Conservation (phyloP, 2,329 filamentous ascomycete genomes). For the Talaromyces funiculosus region DNA sequence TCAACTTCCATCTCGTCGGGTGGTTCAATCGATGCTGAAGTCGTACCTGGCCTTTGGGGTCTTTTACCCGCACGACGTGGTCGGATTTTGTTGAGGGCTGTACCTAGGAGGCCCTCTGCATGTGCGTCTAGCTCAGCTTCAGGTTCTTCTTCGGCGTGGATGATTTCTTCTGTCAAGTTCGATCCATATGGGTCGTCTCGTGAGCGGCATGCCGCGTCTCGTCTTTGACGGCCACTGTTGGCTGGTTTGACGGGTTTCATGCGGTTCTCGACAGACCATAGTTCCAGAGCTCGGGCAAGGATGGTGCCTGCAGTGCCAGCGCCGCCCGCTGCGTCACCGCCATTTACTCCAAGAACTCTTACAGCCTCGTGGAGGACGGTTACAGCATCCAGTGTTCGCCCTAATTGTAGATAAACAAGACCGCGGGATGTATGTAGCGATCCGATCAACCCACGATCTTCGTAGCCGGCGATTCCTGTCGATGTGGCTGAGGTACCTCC, state of each 20-base stretch:
- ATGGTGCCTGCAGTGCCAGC: conserved; percentile 44
- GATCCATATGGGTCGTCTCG: conserved; percentile 23
- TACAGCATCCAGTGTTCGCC: conserved; percentile 69
- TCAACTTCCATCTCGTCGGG: conserved; percentile 20
- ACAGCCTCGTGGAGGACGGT: conserved; percentile 70
- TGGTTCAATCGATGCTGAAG: conserved; percentile 5
- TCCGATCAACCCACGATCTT: conserved; percentile 42
- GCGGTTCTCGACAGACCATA: conserved; percentile 40
- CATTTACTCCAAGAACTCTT: conserved; percentile 40
- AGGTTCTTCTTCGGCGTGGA: conserved; percentile 30
- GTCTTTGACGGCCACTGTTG: conserved; percentile 13
- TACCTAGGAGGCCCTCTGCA: conserved; percentile 37
- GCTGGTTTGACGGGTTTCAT: conserved; percentile 20
- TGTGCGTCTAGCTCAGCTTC: conserved; percentile 41
- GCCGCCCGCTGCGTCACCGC: conserved; percentile 43
- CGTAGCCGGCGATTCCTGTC: conserved; percentile 41
- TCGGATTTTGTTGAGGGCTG: conserved; percentile 32
- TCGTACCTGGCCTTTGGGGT: background rate
- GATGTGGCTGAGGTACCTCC: conserved; percentile 31
- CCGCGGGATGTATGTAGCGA: conserved; percentile 55
- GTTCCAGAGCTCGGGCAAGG: conserved; percentile 40
- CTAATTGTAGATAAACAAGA: conserved; percentile 73
- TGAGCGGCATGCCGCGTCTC: conserved; percentile 24
- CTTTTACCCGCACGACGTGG: conserved; percentile 19
- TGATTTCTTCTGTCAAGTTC: conserved; percentile 34